Conservation (phyloP, 1,139 yeast genomes). For the Candida pseudoviswanathii region DNA sequence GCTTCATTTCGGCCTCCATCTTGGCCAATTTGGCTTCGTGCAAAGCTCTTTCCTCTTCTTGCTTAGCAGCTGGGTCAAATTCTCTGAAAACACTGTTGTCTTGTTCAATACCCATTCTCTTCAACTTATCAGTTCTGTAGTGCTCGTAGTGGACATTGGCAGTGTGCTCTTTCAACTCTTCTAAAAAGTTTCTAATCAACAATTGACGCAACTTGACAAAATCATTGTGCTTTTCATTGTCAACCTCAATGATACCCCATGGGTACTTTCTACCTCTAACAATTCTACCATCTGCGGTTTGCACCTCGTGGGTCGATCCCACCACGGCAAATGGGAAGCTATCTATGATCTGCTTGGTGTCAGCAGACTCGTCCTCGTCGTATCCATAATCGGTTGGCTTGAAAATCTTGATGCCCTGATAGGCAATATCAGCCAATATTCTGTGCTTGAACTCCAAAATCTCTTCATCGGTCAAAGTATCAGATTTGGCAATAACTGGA, state of each 20-base stretch:
- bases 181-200: constrained; percentile 86
- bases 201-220: constrained; percentile 89
- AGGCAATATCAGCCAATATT: constrained; percentile 73
- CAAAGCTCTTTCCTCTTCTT: constrained; percentile 89
- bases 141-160: constrained; percentile 77
- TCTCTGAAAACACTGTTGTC: constrained; percentile 90
- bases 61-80: constrained; percentile 90
- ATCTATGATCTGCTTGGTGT: constrained; percentile 66
- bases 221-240: constrained; percentile 92
- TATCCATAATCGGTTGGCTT: constrained; percentile 76
- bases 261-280: constrained; percentile 96
- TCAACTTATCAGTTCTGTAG: constrained; percentile 84
- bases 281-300: constrained; percentile 70
- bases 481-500: constrained; percentile 94
- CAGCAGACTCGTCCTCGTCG: constrained; percentile 77
- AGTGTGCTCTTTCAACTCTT: constrained; percentile 90
- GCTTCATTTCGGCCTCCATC: constrained; percentile 96
- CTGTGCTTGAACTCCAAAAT: constrained; percentile 70
- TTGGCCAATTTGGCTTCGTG: constrained; percentile 94
- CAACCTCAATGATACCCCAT: constrained; percentile 98
- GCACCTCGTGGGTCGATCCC: constrained; percentile 81
- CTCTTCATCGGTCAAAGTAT: constrained; percentile 89
- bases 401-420: constrained; percentile 78
- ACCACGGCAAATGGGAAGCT: constrained; percentile 92
- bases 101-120: constrained; percentile 85